Evolutionary conservation across 2,329 filamentous ascomycete species (phyloP).

Genomic region (Tolypocladium cylindrosporum): DNA sequence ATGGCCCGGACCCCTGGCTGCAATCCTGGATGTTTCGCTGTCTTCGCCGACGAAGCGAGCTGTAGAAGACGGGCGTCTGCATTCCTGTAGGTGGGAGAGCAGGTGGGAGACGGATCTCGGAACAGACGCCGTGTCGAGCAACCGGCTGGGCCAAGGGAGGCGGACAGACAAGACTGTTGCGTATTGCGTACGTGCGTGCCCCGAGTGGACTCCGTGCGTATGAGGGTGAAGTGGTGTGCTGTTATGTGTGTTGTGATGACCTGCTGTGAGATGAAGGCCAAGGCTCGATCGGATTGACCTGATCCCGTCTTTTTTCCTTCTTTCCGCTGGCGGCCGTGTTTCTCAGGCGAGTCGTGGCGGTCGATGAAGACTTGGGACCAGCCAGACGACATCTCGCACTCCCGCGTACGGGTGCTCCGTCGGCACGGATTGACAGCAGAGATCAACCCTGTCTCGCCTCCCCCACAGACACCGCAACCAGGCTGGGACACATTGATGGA

Average conservation of each 20-base stretch:
- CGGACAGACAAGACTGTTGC: background rate
- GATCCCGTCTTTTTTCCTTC: background rate
- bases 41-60: background rate
- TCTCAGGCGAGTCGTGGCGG: background rate
- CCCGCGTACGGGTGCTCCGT: background rate
- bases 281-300: background rate
- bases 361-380: background rate
- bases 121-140: background rate
- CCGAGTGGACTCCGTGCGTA: background rate
- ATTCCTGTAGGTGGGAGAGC: background rate
- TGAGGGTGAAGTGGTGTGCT: background rate
- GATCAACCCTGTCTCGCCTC: background rate
- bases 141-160: background rate
- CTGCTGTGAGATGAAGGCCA: background rate
- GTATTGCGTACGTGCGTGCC: background rate
- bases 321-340: background rate
- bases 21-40: background rate
- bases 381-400: background rate
- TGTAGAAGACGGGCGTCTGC: background rate
- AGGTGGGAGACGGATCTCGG: background rate
- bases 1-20: background rate
- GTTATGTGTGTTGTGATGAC: background rate
- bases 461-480: background rate
- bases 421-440: background rate
- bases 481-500: background rate